Evolutionary conservation across 345 rosid genomes (phyloP).

Genomic region (Carallia brachiata): DNA sequence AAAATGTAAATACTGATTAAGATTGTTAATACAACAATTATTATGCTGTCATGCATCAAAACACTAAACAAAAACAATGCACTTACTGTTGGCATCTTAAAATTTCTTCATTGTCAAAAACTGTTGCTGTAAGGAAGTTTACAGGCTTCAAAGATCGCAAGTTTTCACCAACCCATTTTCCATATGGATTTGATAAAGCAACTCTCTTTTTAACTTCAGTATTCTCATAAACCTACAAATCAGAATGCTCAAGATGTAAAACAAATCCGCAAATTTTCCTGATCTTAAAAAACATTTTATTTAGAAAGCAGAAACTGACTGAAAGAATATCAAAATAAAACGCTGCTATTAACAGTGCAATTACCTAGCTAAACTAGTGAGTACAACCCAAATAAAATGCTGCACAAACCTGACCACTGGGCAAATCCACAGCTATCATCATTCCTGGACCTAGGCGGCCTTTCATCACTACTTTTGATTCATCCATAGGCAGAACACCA

Average conservation of each 20-base stretch:
- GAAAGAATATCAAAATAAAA: neutral
- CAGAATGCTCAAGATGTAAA: slow-evolving; percentile 12
- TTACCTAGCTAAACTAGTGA: too few relatives aligned
- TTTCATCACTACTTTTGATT: slow-evolving; percentile 84
- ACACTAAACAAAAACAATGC: slow-evolving; percentile 5
- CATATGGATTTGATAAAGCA: slow-evolving; percentile 76
- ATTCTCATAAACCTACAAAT: slow-evolving; percentile 84
- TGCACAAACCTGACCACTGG: slow-evolving; percentile 79
- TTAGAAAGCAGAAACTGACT: neutral
- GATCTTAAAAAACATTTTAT: neutral
- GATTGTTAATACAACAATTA: slow-evolving; percentile 5
- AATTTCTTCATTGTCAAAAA: slow-evolving; percentile 75
- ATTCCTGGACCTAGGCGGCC: slow-evolving; percentile 99
- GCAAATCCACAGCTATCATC: slow-evolving; percentile 94
- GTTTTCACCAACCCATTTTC: slow-evolving; percentile 84
- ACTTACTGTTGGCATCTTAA: slow-evolving; percentile 88
- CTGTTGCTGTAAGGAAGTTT: slow-evolving; percentile 60
- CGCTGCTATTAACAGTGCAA: neutral
- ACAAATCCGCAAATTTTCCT: neutral
- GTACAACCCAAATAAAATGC: slow-evolving; percentile 4
- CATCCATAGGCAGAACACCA: slow-evolving; percentile 95
- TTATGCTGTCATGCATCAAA: neutral
- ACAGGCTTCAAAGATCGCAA: slow-evolving; percentile 63
- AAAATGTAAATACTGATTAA: slow-evolving; percentile 13
- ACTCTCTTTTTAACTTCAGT: slow-evolving; percentile 87